Base-by-base conservation (phyloP, 495 filamentous ascomycete species). In the Cercophora samala region DNA sequence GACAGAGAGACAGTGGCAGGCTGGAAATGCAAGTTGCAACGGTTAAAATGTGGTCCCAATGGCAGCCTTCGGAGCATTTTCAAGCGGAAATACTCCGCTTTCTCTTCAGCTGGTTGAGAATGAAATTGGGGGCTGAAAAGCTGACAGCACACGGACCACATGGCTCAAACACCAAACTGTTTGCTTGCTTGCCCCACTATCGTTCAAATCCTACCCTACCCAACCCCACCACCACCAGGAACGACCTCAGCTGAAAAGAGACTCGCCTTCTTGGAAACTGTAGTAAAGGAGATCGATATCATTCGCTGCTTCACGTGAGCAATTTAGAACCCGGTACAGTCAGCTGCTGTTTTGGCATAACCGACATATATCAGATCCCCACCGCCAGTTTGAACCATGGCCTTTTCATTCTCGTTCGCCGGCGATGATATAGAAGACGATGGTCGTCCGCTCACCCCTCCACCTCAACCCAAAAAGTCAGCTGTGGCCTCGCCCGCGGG, bases 391-490 rank as follows among this genome's bases (percentile, higher is more conserved):
- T 37, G 19, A 62, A 62, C 54, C 22, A 70, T 70, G 68, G 63
- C 62, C 4, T 95, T 97, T 77, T 90, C 85, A 67, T 97, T 97
- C 70, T 88, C 88, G 37, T 96, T 97, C 75, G 85, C 85, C 1
- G 91, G 90, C 9, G 92, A 96, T 69, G 93, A 96, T 72, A 93
- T 93, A 80, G 91, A 93, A 66, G 81, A 86, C 19, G 85, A 85
- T 64, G 82, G 83, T 72, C 80, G 60, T 68, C 80, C 26, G 72
- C 75, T 63, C 74, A 77, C 55, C 46, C 64, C 19, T 66, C 71
- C 63, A 69, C 70, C 62, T 59, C 60, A 66, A 22, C 56, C 29
- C 19, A 61, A 11, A 11, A 29, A 59, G 9, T 11, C 64, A 23
- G 2, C 68, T 22, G 58, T 46, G 26, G 58, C 67, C 61, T 68